phyloP scores from a whole-genome alignment of 306 rosid species.

The Lathyrus aphaca region DNA sequence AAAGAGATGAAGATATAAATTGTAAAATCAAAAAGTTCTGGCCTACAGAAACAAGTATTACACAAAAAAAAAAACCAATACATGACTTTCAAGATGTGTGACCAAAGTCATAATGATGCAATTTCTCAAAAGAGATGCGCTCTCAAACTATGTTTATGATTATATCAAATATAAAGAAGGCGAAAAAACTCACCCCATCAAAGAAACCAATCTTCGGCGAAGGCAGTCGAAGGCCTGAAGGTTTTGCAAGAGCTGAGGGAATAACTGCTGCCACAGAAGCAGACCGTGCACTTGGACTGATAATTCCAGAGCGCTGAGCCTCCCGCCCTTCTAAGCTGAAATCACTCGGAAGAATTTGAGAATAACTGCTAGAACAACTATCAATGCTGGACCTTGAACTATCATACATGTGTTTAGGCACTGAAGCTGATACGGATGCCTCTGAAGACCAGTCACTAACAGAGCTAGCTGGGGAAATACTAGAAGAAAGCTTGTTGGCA shows the following conservation, averaged over 20 bases:
- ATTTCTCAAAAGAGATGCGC: conserved; percentile 17
- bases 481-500: conserved; percentile 57
- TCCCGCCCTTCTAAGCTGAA: conserved; percentile 46
- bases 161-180: conserved; percentile 23
- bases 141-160: conserved; percentile 32
- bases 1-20: conserved; percentile 6
- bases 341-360: conserved; percentile 39
- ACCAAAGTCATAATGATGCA: conserved; percentile 22
- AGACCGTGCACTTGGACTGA: conserved; percentile 42
- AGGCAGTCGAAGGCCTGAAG: conserved; percentile 86
- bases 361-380: conserved; percentile 53
- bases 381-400: conserved; percentile 73
- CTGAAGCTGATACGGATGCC: conserved; percentile 63
- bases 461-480: conserved; percentile 83
- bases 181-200: conserved; percentile 77
- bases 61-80: conserved; percentile 21
- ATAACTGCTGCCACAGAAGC: conserved; percentile 43
- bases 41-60: conserved; percentile 7
- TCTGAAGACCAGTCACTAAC: conserved; percentile 90
- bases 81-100: conserved; percentile 26
- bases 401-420: conserved; percentile 47
- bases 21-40: conserved; percentile 23
- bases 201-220: conserved; percentile 95
- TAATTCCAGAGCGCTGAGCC: conserved; percentile 44
- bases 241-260: conserved; percentile 56